These are phyloP conservation scores for Lentinula raphanica DNA, from an alignment of 768 basidiomycete species.

Conservation along the genomic window DNA sequence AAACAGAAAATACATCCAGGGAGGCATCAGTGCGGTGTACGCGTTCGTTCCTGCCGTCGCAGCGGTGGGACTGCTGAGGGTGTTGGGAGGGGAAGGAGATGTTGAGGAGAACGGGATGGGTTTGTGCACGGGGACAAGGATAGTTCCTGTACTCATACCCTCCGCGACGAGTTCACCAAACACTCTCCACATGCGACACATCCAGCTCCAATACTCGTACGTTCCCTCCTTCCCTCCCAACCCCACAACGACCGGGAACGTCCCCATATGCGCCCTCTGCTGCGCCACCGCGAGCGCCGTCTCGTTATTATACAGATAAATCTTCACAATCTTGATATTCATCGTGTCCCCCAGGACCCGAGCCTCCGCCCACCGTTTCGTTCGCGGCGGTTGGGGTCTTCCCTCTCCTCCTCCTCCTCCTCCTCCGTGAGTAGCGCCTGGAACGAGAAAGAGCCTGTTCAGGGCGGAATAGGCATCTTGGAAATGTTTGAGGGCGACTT, in stretches of 20 bases:
- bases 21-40: conserved; percentile 78
- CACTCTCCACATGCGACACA: conserved; percentile 63
- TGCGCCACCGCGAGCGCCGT: conserved; percentile 75
- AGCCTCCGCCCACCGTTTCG: conserved; percentile 95
- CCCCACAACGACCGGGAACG: conserved; percentile 69
- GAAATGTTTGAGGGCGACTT: conserved; percentile 80
- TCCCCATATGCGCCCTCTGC: conserved; percentile 82
- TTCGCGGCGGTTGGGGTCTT: neutral
- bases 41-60: conserved; percentile 63
- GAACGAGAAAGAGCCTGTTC: conserved; percentile 9
- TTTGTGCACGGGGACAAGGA: conserved; percentile 55
- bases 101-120: conserved; percentile 22
- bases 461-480: conserved; percentile 21
- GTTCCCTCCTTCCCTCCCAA: conserved; percentile 62
- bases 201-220: conserved; percentile 97
- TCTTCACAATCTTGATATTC: conserved; percentile 87
- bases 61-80: neutral
- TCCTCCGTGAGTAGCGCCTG: conserved; percentile 27
- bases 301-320: conserved; percentile 90
- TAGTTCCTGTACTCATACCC: conserved; percentile 39
- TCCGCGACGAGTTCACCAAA: conserved; percentile 89
- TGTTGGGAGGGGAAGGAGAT: neutral
- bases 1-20: conserved; percentile 89
- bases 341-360: conserved; percentile 95
- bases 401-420: too few relatives aligned